Conservation (phyloP, 2,329 filamentous ascomycete genomes). For the Dothiorella sarmentorum region DNA sequence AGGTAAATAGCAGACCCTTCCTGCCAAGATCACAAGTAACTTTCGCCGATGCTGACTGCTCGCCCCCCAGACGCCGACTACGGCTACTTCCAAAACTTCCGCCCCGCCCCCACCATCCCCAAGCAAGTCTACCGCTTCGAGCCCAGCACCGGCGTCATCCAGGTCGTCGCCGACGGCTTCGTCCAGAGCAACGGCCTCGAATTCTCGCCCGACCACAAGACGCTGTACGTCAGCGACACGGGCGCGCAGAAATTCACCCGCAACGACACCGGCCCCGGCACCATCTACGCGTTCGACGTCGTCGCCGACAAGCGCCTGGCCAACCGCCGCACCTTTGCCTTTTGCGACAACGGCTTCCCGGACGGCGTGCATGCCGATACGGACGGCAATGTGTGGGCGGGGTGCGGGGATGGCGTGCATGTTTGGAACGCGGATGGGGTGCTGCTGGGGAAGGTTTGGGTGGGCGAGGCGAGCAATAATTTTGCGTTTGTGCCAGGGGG, state of each 20-base stretch:
- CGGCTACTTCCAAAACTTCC: slow-evolving; percentile 32
- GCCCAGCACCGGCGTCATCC: slow-evolving; percentile 39
- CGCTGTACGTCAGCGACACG: slow-evolving; percentile 46
- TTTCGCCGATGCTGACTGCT: slow-evolving; percentile 43
- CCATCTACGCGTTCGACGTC: slow-evolving; percentile 44
- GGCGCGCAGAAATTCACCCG: slow-evolving; percentile 28
- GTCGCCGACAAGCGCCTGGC: slow-evolving; percentile 36
- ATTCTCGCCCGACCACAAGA: slow-evolving; percentile 42
- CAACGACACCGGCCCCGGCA: slow-evolving; percentile 40
- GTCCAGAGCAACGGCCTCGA: slow-evolving; percentile 46
- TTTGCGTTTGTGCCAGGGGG: slow-evolving; percentile 36
- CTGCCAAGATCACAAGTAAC: slow-evolving; percentile 53
- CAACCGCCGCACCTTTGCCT: slow-evolving; percentile 53
- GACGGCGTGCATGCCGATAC: slow-evolving; percentile 58
- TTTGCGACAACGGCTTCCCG: slow-evolving; percentile 51
- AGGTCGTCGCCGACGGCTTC: slow-evolving; percentile 42
- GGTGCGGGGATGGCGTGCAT: slow-evolving; percentile 54
- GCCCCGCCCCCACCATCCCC: slow-evolving; percentile 30
- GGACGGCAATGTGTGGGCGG: slow-evolving; percentile 55
- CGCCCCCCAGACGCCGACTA: slow-evolving; percentile 47
- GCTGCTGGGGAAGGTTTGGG: slow-evolving; percentile 56
- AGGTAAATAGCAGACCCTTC: slow-evolving; percentile 34
- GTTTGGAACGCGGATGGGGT: slow-evolving; percentile 51
- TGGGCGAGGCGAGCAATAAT: slow-evolving; percentile 41
- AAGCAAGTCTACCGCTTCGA: slow-evolving; percentile 44